phyloP scores from a whole-genome alignment of 805 yeast species.

The Kazachstania kunashirensis region DNA sequence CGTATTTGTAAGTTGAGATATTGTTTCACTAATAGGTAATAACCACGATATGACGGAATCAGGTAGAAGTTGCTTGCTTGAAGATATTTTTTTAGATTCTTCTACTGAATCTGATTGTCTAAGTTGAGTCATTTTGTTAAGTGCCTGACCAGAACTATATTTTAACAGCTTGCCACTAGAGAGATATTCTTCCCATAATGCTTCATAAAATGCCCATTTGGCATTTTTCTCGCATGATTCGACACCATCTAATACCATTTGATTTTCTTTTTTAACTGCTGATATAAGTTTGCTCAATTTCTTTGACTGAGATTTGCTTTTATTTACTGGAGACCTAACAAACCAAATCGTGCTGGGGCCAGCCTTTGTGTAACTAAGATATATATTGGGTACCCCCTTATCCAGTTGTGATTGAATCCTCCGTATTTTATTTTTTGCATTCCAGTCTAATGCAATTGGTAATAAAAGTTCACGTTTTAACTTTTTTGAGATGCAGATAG shows the following conservation, averaged over 20 bases:
- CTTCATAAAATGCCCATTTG: slow-evolving; percentile 25
- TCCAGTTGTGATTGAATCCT: slow-evolving; percentile 14
- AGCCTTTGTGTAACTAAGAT: slow-evolving; percentile 17
- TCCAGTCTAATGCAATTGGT: slow-evolving; percentile 24
- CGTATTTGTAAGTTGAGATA: slow-evolving; percentile 7
- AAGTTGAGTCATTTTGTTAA: not conserved
- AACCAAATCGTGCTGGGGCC: slow-evolving; percentile 25
- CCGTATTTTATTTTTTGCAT: slow-evolving; percentile 11
- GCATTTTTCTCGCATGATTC: slow-evolving; percentile 10
- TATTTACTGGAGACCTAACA: slow-evolving; percentile 24
- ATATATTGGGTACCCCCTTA: slow-evolving; percentile 21
- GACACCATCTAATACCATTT: slow-evolving; percentile 14
- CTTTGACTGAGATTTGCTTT: slow-evolving; percentile 20
- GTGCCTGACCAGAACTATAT: not conserved
- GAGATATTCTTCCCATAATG: slow-evolving; percentile 24
- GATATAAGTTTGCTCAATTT: slow-evolving; percentile 15
- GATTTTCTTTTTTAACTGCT: slow-evolving; percentile 15
- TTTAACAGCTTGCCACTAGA: slow-evolving; percentile 4
- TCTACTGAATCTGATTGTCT: not conserved
- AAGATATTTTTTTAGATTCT: not conserved
- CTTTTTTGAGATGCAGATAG: slow-evolving; percentile 10
- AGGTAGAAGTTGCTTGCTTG: not conserved
- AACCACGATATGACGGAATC: slow-evolving; percentile 20
- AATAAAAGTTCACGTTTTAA: slow-evolving; percentile 13
- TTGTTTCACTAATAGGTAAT: slow-evolving; percentile 13